Evolutionary conservation across 164 flowering plant genomes (phyloP), one percentile per base, ranked within the genome.

Genomic region (Saururus chinensis): DNA sequence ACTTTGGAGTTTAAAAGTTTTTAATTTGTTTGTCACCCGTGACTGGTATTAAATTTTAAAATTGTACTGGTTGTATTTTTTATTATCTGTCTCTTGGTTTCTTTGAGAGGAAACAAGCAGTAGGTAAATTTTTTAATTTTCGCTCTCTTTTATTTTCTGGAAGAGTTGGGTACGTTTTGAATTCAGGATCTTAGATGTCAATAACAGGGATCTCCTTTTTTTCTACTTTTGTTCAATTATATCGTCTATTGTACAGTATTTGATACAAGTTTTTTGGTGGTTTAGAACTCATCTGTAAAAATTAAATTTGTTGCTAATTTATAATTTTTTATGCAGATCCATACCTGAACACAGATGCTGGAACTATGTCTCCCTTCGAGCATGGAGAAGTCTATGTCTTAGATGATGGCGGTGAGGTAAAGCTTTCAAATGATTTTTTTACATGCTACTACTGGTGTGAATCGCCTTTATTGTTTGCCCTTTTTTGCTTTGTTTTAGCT

Each of bases 341-440:
- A 42, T 92, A 92, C 73, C 63, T 92, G 68, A 92, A 92, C 74
- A 86, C 83, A 24, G 98, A 92, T 77, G 96, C 98, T 9, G 98
- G 98, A 65, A 92, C 98, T 0, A 92, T 92, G 98, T 89, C 96
- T 40, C 98, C 98, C 61, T 81, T 88, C 56, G 96, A 92, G 79
- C 98, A 92, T 48, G 98, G 98, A 3, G 98, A 92, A 72, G 96
- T 92, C 56, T 92, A 72, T 69, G 98, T 92, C 58, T 77, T 89
- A 61, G 97, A 92, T 68, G 98, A 92, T 68, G 98, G 98, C 17
- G 96, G 97, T 7, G 98, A 92, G 98, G 98, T 92, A 81, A 69
- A 22, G 5, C 1, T 48, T 14, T 45, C 2, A 12, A 12, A 45
- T 17, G 17, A 8, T 45, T 40, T 59, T 52, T 22, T 1, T 26